These are phyloP conservation scores for Leccinum variicolor DNA, from an alignment of 768 basidiomycete species.

Conservation along the genomic window DNA sequence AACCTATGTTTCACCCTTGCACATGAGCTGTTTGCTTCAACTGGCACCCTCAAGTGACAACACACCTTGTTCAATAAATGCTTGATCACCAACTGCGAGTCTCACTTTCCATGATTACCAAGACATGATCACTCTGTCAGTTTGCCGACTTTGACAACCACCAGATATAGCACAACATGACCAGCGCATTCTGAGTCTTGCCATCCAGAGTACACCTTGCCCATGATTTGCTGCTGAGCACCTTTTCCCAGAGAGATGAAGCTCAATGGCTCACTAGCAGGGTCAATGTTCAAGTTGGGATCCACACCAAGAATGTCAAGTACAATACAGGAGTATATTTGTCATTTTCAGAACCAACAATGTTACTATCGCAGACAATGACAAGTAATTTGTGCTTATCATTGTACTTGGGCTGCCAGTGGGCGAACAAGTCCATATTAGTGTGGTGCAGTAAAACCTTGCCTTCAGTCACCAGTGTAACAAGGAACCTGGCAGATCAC, in stretches of 20 bases:
- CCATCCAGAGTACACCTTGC: slow-evolving; percentile 93
- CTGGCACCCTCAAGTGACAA: neutral
- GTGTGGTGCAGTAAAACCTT: slow-evolving; percentile 79
- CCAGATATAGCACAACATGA: slow-evolving; percentile 96
- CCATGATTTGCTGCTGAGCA: slow-evolving; percentile 95
- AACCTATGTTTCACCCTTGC: slow-evolving; percentile 48
- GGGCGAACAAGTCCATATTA: slow-evolving; percentile 84
- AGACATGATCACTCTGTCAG: slow-evolving; percentile 91
- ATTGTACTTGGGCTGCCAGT: slow-evolving; percentile 78
- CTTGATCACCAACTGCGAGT: slow-evolving; percentile 95
- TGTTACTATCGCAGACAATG: slow-evolving; percentile 96
- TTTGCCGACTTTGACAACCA: slow-evolving; percentile 92
- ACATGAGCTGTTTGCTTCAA: neutral
- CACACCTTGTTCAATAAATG: slow-evolving; percentile 94
- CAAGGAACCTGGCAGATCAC: slow-evolving; percentile 98
- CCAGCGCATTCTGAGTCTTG: slow-evolving; percentile 77
- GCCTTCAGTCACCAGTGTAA: slow-evolving; percentile 80
- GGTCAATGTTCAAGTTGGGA: slow-evolving; percentile 70
- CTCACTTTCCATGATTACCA: slow-evolving; percentile 97
- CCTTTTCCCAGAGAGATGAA: slow-evolving; percentile 95
- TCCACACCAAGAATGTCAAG: slow-evolving; percentile 95
- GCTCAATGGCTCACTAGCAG: slow-evolving; percentile 74
- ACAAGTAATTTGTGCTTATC: slow-evolving; percentile 96
- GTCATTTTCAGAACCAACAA: slow-evolving; percentile 94
- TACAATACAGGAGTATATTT: slow-evolving; percentile 92